Evolutionary conservation across 495 filamentous ascomycete genomes (phyloP).

Genomic region (Aspergillus cristatus): DNA sequence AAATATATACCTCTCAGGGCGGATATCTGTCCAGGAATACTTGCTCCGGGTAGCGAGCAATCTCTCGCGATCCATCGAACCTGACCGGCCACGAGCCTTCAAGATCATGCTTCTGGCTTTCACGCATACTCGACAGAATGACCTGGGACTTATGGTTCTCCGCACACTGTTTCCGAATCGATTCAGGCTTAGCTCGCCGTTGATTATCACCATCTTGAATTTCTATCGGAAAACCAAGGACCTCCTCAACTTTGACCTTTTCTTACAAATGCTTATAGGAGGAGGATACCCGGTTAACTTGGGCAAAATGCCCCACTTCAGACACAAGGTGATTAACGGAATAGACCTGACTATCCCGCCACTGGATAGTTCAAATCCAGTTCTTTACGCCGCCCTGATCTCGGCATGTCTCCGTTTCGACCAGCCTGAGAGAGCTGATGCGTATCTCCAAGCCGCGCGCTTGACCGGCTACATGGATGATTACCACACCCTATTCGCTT

Average conservation of each 20-base stretch:
- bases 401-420: constrained; percentile 30
- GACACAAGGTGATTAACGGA: constrained; percentile 23
- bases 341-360: constrained; percentile 30
- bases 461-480: constrained; percentile 32
- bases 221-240: constrained; percentile 37
- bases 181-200: constrained; percentile 26
- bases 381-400: constrained; percentile 30
- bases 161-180: constrained; percentile 31
- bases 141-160: constrained; percentile 30
- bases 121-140: constrained; percentile 30
- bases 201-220: constrained; percentile 27
- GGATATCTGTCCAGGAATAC: constrained; percentile 29
- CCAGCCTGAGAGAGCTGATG: constrained; percentile 36
- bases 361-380: constrained; percentile 22
- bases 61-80: constrained; percentile 23
- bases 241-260: constrained; percentile 33
- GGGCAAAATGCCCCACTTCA: constrained; percentile 24
- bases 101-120: constrained; percentile 30
- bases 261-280: constrained; percentile 32
- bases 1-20: constrained; percentile 16
- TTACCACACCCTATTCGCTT: constrained; percentile 27
- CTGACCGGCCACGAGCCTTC: constrained; percentile 27
- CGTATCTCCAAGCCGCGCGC: constrained; percentile 30
- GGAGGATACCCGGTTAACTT: constrained; percentile 29
- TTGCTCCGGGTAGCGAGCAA: constrained; percentile 29